phyloP scores from a whole-genome alignment of 2,329 filamentous ascomycete genomes.

The Alternaria sp. region DNA sequence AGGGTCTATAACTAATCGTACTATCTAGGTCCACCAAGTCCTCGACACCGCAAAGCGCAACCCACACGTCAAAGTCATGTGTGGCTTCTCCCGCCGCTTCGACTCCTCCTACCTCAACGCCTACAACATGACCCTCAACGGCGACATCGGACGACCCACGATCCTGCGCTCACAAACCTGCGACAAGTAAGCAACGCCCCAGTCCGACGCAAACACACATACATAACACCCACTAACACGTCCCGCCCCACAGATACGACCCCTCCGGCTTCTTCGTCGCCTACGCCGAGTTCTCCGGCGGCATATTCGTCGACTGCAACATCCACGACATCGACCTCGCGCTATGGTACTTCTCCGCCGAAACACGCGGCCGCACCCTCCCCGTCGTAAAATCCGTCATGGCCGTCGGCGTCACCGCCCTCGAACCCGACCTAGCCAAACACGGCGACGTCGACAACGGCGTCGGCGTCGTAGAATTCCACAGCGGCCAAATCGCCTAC shows the following conservation, averaged over 20 bases:
- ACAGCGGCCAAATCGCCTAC: constrained; percentile 67
- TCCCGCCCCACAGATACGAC: constrained; percentile 51
- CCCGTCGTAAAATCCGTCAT: constrained; percentile 62
- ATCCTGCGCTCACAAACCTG: constrained; percentile 71
- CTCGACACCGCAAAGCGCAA: constrained; percentile 62
- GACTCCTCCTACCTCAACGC: constrained; percentile 70
- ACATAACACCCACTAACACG: not conserved
- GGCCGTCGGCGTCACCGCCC: constrained; percentile 64
- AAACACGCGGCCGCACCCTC: constrained; percentile 20
- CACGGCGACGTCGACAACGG: constrained; percentile 68
- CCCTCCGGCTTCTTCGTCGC: constrained; percentile 71
- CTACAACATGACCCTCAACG: constrained; percentile 57
- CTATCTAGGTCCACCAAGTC: constrained; percentile 62
- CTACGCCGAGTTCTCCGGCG: constrained; percentile 69
- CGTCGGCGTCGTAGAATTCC: constrained; percentile 70
- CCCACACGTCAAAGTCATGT: constrained; percentile 69
- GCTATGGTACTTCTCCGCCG: constrained; percentile 63
- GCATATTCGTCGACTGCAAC: constrained; percentile 74
- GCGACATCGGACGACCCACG: constrained; percentile 64
- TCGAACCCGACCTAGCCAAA: constrained; percentile 63
- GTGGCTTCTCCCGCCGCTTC: constrained; percentile 70
- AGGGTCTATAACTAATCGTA: not conserved
- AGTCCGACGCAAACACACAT: not conserved
- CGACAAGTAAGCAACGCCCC: constrained; percentile 56
- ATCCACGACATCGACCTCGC: constrained; percentile 74